These are phyloP conservation scores for Diaporthe sp. DNA, from an alignment of 2,329 filamentous ascomycete species.

Conservation along the genomic window DNA sequence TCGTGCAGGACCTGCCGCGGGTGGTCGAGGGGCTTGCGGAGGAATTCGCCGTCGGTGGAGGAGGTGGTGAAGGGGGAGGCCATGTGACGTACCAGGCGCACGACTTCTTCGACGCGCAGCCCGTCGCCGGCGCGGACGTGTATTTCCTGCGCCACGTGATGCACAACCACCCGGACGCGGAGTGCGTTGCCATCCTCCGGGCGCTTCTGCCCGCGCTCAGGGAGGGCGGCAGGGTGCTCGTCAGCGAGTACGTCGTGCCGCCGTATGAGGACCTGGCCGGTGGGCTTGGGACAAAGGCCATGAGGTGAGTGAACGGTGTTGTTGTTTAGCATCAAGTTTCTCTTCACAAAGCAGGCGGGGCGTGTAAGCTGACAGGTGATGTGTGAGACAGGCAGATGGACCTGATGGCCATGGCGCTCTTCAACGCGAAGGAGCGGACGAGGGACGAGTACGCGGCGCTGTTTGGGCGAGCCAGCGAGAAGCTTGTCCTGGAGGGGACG, in stretches of 20 bases:
- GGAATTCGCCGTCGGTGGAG: background rate
- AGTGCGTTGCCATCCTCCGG: constrained; percentile 49
- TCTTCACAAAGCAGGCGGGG: too few species aligned
- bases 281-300: background rate
- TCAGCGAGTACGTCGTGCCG: constrained; percentile 14
- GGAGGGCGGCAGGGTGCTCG: background rate
- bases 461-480: background rate
- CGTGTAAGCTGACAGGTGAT: too few species aligned
- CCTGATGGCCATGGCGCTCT: constrained; percentile 21
- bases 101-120: constrained; percentile 58
- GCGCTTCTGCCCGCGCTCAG: constrained; percentile 35
- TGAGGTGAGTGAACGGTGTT: too few species aligned
- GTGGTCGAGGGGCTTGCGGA: constrained; percentile 6
- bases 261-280: background rate
- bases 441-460: constrained; percentile 2
- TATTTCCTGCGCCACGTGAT: constrained; percentile 60
- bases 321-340: too few species aligned
- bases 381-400: constrained; percentile 31
- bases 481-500: background rate
- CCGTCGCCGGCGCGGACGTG: constrained; percentile 52
- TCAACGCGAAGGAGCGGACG: constrained; percentile 15
- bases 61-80: background rate
- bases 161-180: constrained; percentile 60
- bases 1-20: constrained; percentile 29
- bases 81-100: constrained; percentile 49